Base-by-base conservation (phyloP, 352 stramenopile species). In the Phytophthora ramorum region DNA sequence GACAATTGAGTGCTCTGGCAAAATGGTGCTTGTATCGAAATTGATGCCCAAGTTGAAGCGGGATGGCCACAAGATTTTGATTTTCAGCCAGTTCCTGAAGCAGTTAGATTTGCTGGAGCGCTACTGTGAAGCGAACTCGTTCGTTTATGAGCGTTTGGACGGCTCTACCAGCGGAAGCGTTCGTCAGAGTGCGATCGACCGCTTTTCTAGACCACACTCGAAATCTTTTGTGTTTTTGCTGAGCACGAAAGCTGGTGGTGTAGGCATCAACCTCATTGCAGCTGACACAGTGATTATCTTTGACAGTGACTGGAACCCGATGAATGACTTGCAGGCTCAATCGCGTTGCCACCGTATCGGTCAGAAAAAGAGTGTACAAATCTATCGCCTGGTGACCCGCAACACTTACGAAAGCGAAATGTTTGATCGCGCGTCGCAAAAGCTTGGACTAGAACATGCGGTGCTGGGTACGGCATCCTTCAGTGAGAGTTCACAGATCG, bases 391-490 rank as follows among this genome's bases (percentile, higher is more conserved):
- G 20, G 91, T 99, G 46, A 99, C 97, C 34, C 81, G 93, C 13
- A 99, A 99, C 70, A 99, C 98, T 3, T 99, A 99, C 67, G 98
- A 99, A 81, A 98, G 98, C 71, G 95, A 99, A 82, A 99, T 99
- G 98, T 99, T 99, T 68, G 93, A 99, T 60, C 93, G 97, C 44
- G 97, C 96, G 17, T 98, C 90, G 20, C 78, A 96, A 64, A 99
- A 99, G 75, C 97, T 99, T 56, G 97, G 97, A 9, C 88, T 99
- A 5, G 98, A 99, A 61, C 96, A 99, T 59, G 98, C 97, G 14
- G 97, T 99, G 8, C 81, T 99, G n/a, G 96, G 98, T 24, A 98
- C 89, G 3, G 86, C 85, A 16, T 94, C 90, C 53, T 87, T 98
- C 94, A 90, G 94, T 86, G 88, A 98, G 75, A 80, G 91, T 22